Evolutionary conservation across 139 green algal genomes (phyloP).

Genomic region (Gonium pectorale): DNA sequence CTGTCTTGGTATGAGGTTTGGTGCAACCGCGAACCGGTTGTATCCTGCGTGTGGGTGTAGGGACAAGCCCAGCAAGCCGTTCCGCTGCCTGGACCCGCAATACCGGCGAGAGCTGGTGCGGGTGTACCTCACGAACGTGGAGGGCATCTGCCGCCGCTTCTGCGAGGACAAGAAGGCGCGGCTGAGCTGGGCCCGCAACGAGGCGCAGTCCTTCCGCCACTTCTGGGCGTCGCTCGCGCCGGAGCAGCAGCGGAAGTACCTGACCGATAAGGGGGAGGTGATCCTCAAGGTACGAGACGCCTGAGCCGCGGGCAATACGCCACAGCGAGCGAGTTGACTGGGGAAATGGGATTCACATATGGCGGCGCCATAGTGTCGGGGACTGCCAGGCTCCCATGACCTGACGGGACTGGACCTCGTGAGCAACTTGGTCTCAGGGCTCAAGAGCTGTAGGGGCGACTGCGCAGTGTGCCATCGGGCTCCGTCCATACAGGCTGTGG

Average conservation of each 20-base stretch:
- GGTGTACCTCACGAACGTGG: conserved; percentile 98
- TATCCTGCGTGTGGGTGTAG: too few species aligned
- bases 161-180: conserved; percentile 89
- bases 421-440: too few species aligned
- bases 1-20: too few species aligned
- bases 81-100: conserved; percentile 94
- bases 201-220: conserved; percentile 68
- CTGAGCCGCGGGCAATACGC: too few species aligned
- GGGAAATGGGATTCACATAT: too few species aligned
- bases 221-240: conserved; percentile 76
- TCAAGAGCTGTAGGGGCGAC: too few species aligned
- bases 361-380: too few species aligned
- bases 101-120: conserved; percentile 97
- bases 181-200: conserved; percentile 74
- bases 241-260: conserved; percentile 67
- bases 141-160: conserved; percentile 94
- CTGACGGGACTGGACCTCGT: too few species aligned
- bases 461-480: too few species aligned
- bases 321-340: too few species aligned
- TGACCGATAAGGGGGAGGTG: conserved; percentile 69
- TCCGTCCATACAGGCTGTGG: conserved; percentile 76
- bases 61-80: conserved; percentile 84
- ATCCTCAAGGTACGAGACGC: conserved; percentile 87
- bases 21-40: too few species aligned
- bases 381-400: too few species aligned